phyloP scores from a whole-genome alignment of 2,329 filamentous ascomycete species.

The Pseudocercospora fijiensis region DNA sequence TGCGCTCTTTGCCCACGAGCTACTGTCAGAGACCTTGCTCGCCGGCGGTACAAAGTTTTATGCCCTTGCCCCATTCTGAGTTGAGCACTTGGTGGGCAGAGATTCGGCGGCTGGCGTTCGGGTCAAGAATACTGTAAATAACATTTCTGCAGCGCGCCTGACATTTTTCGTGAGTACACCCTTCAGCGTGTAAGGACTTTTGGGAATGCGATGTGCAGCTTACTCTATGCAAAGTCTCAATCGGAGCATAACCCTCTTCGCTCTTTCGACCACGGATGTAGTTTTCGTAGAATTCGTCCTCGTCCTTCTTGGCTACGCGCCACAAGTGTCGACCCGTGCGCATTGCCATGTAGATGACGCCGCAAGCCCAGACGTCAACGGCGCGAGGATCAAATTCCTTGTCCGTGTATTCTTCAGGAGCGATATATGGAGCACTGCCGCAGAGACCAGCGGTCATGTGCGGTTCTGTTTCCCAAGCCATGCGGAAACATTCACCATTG shows the following conservation, averaged over 20 bases:
- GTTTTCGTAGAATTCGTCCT: constrained; percentile 94
- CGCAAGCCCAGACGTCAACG: constrained; percentile 98
- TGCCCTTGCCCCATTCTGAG: constrained; percentile 97
- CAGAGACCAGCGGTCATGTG: constrained; percentile 98
- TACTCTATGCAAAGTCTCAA: constrained; percentile 92
- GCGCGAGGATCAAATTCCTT: constrained; percentile 95
- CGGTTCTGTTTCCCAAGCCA: constrained; percentile 98
- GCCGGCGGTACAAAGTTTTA: constrained; percentile 93
- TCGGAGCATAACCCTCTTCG: constrained; percentile 93
- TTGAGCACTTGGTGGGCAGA: constrained; percentile 95
- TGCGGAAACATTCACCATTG: constrained; percentile 97
- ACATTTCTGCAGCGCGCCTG: constrained; percentile 97
- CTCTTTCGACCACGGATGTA: constrained; percentile 91
- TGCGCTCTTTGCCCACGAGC: constrained; percentile 22
- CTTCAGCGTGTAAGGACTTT: constrained; percentile 1
- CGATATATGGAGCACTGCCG: constrained; percentile 94
- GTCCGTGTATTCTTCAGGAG: constrained; percentile 92
- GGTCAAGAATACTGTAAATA: constrained; percentile 97
- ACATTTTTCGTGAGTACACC: constrained; percentile 14
- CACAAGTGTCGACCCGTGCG: constrained; percentile 91
- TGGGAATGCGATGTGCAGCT: constrained; percentile 43
- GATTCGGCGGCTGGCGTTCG: constrained; percentile 86
- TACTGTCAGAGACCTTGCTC: constrained; percentile 79
- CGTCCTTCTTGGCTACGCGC: constrained; percentile 94
- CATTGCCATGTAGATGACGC: constrained; percentile 99